Evolutionary conservation across 108 stramenopile species (phyloP).

Genomic region (Cyclotella cryptica): DNA sequence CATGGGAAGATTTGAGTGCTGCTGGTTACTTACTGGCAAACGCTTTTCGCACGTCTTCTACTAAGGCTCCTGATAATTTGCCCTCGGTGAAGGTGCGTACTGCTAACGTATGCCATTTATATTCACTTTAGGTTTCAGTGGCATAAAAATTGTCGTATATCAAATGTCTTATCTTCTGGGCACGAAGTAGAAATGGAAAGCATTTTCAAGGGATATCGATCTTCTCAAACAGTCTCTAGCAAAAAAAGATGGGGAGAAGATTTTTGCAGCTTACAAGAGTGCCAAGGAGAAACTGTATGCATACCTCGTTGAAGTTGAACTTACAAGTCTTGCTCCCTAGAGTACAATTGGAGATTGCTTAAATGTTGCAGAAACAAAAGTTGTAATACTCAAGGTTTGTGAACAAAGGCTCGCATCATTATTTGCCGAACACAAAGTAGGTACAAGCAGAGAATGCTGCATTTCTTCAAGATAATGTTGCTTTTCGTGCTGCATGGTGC

Average conservation of each 20-base stretch:
- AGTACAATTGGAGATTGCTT: too few species aligned
- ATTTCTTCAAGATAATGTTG: too few species aligned
- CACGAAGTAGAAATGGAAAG: conserved; percentile 84
- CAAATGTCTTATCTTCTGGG: conserved; percentile 52
- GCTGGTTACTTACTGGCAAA: conserved; percentile 81
- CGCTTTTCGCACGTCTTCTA: conserved; percentile 73
- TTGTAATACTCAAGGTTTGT: too few species aligned
- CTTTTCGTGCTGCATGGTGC: too few species aligned
- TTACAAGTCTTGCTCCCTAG: conserved; percentile 27
- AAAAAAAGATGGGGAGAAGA: conserved; percentile 66
- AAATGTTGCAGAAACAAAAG: too few species aligned
- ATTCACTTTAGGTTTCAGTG: background rate
- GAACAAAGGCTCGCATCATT: too few species aligned
- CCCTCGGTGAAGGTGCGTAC: conserved; percentile 58
- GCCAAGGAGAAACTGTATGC: conserved; percentile 66
- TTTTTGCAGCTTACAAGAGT: conserved; percentile 54
- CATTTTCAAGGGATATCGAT: conserved; percentile 73
- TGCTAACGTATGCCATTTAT: conserved; percentile 3
- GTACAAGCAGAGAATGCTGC: too few species aligned
- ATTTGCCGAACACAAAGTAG: too few species aligned
- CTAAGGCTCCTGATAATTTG: conserved; percentile 67
- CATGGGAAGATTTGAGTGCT: conserved; percentile 79
- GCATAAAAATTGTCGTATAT: conserved; percentile 7
- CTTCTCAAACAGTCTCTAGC: conserved; percentile 60
- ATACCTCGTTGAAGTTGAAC: conserved; percentile 76